phyloP scores from a whole-genome alignment of 768 basidiomycete species.

The Pleurotus cornucopiae region DNA sequence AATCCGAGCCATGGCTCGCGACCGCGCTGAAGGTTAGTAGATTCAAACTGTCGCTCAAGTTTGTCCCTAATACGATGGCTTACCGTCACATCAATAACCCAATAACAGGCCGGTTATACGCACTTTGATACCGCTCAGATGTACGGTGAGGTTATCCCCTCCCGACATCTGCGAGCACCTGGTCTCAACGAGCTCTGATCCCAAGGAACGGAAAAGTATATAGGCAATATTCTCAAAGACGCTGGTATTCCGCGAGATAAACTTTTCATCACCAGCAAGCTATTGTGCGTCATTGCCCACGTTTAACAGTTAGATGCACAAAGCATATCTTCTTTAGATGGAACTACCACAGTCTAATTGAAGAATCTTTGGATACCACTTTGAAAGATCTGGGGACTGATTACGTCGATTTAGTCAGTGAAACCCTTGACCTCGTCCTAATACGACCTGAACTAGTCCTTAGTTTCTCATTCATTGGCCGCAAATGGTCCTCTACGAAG shows the following conservation, averaged over 20 bases:
- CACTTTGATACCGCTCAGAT: conserved; percentile 37
- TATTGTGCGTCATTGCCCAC: conserved; percentile 24
- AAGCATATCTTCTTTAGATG: conserved; percentile 17
- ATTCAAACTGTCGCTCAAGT: background rate
- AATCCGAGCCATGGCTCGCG: conserved; percentile 35
- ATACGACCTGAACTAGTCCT: background rate
- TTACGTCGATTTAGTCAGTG: conserved; percentile 43
- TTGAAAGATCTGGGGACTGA: conserved; percentile 34
- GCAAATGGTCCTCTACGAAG: conserved; percentile 28
- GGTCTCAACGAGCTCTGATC: background rate
- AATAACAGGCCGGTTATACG: conserved; percentile 31
- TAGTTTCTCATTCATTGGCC: conserved; percentile 54
- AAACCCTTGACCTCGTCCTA: background rate
- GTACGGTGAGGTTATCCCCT: conserved; percentile 21
- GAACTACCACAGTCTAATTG: conserved; percentile 33
- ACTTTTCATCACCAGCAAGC: conserved; percentile 49
- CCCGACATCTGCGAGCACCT: background rate
- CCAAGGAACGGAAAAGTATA: conserved; percentile 33
- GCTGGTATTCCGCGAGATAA: conserved; percentile 47
- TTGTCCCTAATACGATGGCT: background rate
- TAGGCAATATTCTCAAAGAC: conserved; percentile 39
- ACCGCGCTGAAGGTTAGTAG: conserved; percentile 29
- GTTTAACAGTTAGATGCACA: background rate
- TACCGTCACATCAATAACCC: background rate
- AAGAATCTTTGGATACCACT: conserved; percentile 35